These are phyloP conservation scores for Pisolithus thermaeus DNA, from an alignment of 1,284 basidiomycete genomes.

Conservation along the genomic window DNA sequence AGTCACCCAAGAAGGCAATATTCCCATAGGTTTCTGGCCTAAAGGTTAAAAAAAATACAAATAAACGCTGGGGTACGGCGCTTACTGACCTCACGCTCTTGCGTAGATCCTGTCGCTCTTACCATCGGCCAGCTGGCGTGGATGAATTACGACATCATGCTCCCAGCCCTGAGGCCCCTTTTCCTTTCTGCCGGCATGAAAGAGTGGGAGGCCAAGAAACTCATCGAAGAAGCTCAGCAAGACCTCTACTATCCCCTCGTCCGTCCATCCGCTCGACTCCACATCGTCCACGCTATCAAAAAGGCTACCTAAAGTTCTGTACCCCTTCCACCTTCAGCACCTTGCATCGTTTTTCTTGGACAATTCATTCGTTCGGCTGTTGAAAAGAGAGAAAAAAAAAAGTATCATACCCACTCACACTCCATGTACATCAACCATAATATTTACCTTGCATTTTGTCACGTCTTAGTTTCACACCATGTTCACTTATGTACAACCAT, in stretches of 20 bases:
- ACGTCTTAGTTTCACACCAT: neutral
- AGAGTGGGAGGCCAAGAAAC: slow-evolving; percentile 44
- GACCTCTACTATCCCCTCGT: slow-evolving; percentile 60
- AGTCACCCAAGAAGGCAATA: slow-evolving; percentile 43
- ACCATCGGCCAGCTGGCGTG: slow-evolving; percentile 63
- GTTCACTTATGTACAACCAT: slow-evolving; percentile 9
- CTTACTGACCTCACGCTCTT: slow-evolving; percentile 4
- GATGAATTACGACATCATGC: slow-evolving; percentile 62
- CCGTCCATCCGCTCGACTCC: slow-evolving; percentile 44
- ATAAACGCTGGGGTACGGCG: neutral
- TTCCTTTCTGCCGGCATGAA: slow-evolving; percentile 48
- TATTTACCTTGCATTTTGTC: slow-evolving; percentile 1
- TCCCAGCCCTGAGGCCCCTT: slow-evolving; percentile 54
- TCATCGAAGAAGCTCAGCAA: slow-evolving; percentile 55
- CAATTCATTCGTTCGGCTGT: slow-evolving; percentile 14
- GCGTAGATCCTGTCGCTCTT: slow-evolving; percentile 34
- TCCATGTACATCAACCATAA: slow-evolving; percentile 12
- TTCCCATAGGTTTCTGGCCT: slow-evolving; percentile 61
- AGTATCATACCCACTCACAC: slow-evolving; percentile 19
- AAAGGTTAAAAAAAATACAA: slow-evolving; percentile 32
- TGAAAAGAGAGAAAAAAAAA: slow-evolving; percentile 18
- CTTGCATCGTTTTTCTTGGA: slow-evolving; percentile 22
- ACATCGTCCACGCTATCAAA: slow-evolving; percentile 56
- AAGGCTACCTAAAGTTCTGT: slow-evolving; percentile 10
- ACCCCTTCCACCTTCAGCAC: slow-evolving; percentile 36